Conservation (phyloP, 2,329 filamentous ascomycete species). For the Clonostachys sp. region DNA sequence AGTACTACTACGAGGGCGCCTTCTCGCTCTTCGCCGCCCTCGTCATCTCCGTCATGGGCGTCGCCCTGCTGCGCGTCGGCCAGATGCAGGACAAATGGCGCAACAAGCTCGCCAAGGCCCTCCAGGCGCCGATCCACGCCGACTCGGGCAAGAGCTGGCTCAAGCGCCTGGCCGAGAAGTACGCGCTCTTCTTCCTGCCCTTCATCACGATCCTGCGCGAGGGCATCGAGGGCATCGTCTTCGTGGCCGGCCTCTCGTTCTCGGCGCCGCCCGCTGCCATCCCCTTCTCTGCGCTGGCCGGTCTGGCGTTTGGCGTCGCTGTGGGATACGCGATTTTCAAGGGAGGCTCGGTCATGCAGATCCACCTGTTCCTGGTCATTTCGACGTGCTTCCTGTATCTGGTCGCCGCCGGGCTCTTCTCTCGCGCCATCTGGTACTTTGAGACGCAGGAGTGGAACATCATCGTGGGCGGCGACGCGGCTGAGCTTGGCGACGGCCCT, state of each 20-base stretch:
- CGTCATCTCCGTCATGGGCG: constrained; percentile 80
- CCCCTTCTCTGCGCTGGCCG: constrained; percentile 71
- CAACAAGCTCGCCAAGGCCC: constrained; percentile 69
- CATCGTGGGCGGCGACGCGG: constrained; percentile 52
- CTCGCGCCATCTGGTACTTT: constrained; percentile 70
- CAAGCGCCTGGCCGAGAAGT: constrained; percentile 67
- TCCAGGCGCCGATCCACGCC: constrained; percentile 47
- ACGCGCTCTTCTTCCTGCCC: constrained; percentile 80
- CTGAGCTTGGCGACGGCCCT: constrained; percentile 50
- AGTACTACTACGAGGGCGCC: constrained; percentile 77
- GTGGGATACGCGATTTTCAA: constrained; percentile 76
- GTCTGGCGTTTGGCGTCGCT: constrained; percentile 59
- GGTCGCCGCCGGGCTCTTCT: constrained; percentile 78
- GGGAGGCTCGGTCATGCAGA: constrained; percentile 41
- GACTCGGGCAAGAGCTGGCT: constrained; percentile 38
- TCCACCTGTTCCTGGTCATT: constrained; percentile 73
- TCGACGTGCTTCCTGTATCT: constrained; percentile 83
- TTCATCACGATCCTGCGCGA: constrained; percentile 86
- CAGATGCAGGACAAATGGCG: constrained; percentile 87
- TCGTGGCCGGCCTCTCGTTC: constrained; percentile 80
- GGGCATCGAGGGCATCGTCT: constrained; percentile 81
- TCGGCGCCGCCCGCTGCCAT: constrained; percentile 71
- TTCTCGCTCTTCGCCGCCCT: constrained; percentile 71
- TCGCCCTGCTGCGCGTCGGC: constrained; percentile 72
- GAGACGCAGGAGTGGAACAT: constrained; percentile 67